Base-by-base conservation (phyloP, 139 green algal species). In the Picochlorum sp. region DNA sequence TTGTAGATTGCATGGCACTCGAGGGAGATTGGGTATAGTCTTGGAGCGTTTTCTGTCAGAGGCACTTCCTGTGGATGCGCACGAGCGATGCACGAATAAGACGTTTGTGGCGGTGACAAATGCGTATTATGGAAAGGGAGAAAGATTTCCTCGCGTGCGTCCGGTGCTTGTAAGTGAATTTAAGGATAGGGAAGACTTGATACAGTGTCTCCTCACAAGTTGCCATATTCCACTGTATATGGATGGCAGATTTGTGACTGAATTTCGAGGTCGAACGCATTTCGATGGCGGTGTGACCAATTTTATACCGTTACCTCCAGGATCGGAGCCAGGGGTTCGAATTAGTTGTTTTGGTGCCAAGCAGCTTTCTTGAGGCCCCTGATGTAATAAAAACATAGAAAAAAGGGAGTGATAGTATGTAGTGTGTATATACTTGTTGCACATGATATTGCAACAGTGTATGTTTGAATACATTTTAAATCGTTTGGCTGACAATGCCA, bases 211-310 rank as follows among this genome's bases (percentile, higher is more conserved):
- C 30, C 60, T 94, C 21, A 87, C 88, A 3, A 84, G 69, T 8
- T 95, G 82, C 62, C 90, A 95, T 74, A 93, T 68, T 78, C 88
- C 28, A 71, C 73, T 67, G 60, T 76, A 50, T 18, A 31, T 76
- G 38, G 37, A 72, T 49, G 60, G 55, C 37, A 50, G 49, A 45
- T 37, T 45, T 14, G 57, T 51, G 24, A 71, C 57, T 4, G 58
- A 60, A 9, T 95, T 92, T 70, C 68, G 84, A 4, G 76, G 82
- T 14, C 51, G 26, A 1, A n/a, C 74, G 14, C 74, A 70, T 28
- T 73, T 80, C 14, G 88, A 95, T 38, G 88, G 86, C 1, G 86
- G 86, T 49, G 55, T 95, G n/a, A 92, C 86, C 3, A 87, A 88
- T 62, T 93, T 95, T 68, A 85, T 95, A n/a, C 88, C 88, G 4